These are phyloP conservation scores for Pyrenula aspistea DNA, from an alignment of 495 filamentous ascomycete genomes.

Conservation along the genomic window DNA sequence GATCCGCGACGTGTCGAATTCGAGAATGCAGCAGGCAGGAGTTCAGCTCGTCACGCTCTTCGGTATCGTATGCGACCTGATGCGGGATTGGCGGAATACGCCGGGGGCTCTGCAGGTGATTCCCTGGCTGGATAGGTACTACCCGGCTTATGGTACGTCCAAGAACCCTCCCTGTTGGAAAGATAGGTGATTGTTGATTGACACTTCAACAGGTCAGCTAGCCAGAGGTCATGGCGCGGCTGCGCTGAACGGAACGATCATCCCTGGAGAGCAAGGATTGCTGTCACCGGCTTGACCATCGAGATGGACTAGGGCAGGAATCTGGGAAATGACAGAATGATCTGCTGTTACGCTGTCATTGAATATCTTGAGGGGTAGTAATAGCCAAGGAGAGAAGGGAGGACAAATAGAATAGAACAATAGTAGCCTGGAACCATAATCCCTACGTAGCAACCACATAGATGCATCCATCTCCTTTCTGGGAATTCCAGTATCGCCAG, in stretches of 20 bases:
- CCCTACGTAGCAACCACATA: no score
- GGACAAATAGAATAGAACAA: no score
- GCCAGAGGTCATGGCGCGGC: background rate
- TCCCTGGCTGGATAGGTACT: slow-evolving; percentile 52
- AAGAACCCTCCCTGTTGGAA: no score
- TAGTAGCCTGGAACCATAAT: no score
- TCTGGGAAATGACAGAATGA: no score
- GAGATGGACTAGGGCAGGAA: no score
- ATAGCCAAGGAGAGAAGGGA: no score
- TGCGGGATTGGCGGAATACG: slow-evolving; percentile 64
- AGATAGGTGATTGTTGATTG: no score
- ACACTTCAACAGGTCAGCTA: background rate
- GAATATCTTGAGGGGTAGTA: no score
- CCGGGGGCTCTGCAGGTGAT: slow-evolving; percentile 53
- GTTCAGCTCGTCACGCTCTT: slow-evolving; percentile 47
- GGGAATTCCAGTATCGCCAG: background rate
- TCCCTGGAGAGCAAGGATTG: background rate
- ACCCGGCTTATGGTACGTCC: background rate
- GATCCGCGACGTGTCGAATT: slow-evolving; percentile 50
- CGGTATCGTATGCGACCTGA: slow-evolving; percentile 57
- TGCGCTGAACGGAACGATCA: background rate
- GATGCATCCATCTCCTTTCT: no score
- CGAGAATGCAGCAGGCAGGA: slow-evolving; percentile 53
- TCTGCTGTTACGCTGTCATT: no score
- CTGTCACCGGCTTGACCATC: no score